phyloP scores from a whole-genome alignment of 2,329 filamentous ascomycete genomes.

The Dendryphion nanum region DNA sequence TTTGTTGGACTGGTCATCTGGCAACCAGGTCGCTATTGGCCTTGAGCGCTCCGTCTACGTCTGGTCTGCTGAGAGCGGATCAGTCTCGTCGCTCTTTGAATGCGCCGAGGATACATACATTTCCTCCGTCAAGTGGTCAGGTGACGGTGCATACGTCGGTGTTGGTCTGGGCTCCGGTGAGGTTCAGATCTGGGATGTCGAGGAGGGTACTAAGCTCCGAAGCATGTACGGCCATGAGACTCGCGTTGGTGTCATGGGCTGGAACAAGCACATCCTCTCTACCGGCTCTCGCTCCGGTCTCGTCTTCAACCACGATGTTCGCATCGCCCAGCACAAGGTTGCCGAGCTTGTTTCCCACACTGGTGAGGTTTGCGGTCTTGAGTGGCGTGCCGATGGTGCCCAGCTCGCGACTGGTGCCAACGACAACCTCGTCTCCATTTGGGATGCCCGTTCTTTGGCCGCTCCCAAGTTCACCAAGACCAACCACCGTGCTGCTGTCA shows the following conservation, averaged over 20 bases:
- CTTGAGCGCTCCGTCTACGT: slow-evolving; percentile 97
- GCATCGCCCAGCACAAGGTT: slow-evolving; percentile 95
- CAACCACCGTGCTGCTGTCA: slow-evolving; percentile 98
- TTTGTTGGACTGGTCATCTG: slow-evolving; percentile 95
- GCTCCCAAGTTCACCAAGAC: slow-evolving; percentile 99
- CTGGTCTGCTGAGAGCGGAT: slow-evolving; percentile 94
- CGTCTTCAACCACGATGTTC: slow-evolving; percentile 98
- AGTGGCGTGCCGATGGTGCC: slow-evolving; percentile 95
- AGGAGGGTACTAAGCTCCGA: slow-evolving; percentile 90
- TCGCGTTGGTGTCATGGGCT: slow-evolving; percentile 93
- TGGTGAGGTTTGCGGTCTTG: slow-evolving; percentile 94
- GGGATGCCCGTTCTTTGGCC: slow-evolving; percentile 90
- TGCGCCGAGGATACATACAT: slow-evolving; percentile 89
- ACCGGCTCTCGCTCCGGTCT: slow-evolving; percentile 92
- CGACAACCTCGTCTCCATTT: slow-evolving; percentile 98
- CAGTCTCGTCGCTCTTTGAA: slow-evolving; percentile 85
- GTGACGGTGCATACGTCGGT: slow-evolving; percentile 92
- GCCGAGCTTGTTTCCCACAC: slow-evolving; percentile 97
- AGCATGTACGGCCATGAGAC: slow-evolving; percentile 99
- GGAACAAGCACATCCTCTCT: slow-evolving; percentile 97
- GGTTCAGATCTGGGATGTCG: slow-evolving; percentile 98
- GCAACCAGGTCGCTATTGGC: slow-evolving; percentile 96
- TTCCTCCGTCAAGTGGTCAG: slow-evolving; percentile 98
- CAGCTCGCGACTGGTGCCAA: slow-evolving; percentile 98
- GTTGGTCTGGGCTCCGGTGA: slow-evolving; percentile 94